Evolutionary conservation across 331 rosid species (phyloP), one percentile per base, ranked within the genome.

Genomic region (Quercus tomentella): DNA sequence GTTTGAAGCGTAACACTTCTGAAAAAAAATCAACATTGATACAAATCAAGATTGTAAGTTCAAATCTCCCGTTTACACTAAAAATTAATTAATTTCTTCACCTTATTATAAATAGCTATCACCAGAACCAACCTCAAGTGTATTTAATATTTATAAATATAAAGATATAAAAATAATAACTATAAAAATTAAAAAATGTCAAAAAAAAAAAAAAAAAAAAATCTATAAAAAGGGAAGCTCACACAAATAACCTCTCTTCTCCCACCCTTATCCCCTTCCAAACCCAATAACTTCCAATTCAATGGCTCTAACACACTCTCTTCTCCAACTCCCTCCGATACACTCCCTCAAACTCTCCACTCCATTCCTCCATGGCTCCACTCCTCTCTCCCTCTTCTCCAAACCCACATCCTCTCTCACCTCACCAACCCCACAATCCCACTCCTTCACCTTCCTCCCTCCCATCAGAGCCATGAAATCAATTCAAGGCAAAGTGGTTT

Each of bases 401-500:
- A 89, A 81, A 56, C 87, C 93, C 83, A 9, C 88, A 4, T 66
- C 90, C 37, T 77, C 82, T 21, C 35, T 72, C 43, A 1, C 83
- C 70, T 67, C 33, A 20, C 55, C 72, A 17, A 57, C 74, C 70
- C 52, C 84, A 5, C 33, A 75, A 2, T 79, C 86, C 15, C 86
- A 65, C 0, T 78, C 87, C 15, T 86, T 65, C 0, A 62, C 86
- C 15, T 77, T 80, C 66, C 79, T 87, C 9, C 93, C 86, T 2
- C 70, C 83, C 11, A 84, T 93, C 72, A 81, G 77, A 72, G 99
- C 99, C 30, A 81, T 91, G 93, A 93, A 63, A 55, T 77, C 91
- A 18, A 28, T 95, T 51, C 97, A 93, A 73, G 99, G 99, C n/a
- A 90, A 80, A 62, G 98, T 95, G 16, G 90, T 91, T 11, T 90